Percentiles rank a stretch among this genome's conserved stretches.
Evolutionary conservation across 306 rosid species (phyloP).

Genomic region (Lathyrus oleraceus): DNA sequence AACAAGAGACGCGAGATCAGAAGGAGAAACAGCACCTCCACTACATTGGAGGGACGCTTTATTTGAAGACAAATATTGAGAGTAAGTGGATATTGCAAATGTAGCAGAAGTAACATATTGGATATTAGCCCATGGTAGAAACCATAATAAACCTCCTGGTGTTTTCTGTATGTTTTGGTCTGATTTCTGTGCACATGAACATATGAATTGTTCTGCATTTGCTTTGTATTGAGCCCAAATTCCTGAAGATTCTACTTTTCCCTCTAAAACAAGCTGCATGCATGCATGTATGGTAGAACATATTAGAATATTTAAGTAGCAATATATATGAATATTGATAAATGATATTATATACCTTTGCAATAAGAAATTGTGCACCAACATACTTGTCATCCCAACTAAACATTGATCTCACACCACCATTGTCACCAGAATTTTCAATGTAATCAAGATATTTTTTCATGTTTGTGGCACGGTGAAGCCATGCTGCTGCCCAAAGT

Average conservation of each 20-base stretch:
- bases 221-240: constrained; percentile 47
- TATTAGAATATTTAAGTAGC: background rate
- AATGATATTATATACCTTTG: constrained; percentile 43
- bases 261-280: constrained; percentile 59
- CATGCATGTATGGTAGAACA: background rate
- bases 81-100: constrained; percentile 45
- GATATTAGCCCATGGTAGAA: constrained; percentile 49
- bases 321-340: background rate
- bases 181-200: constrained; percentile 54
- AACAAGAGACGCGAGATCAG: constrained; percentile 42
- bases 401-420: constrained; percentile 51
- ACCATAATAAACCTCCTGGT: constrained; percentile 55
- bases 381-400: constrained; percentile 68
- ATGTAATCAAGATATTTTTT: constrained; percentile 45
- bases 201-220: constrained; percentile 57
- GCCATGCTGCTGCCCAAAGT: constrained; percentile 76
- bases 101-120: constrained; percentile 61
- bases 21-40: constrained; percentile 33
- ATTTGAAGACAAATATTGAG: constrained; percentile 42
- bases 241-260: constrained; percentile 33
- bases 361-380: constrained; percentile 53
- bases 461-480: constrained; percentile 45
- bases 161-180: constrained; percentile 41
- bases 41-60: constrained; percentile 32
- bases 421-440: constrained; percentile 1